phyloP scores from a whole-genome alignment of 192 early-diverging fungal genomes.

The Coemansia umbellata region DNA sequence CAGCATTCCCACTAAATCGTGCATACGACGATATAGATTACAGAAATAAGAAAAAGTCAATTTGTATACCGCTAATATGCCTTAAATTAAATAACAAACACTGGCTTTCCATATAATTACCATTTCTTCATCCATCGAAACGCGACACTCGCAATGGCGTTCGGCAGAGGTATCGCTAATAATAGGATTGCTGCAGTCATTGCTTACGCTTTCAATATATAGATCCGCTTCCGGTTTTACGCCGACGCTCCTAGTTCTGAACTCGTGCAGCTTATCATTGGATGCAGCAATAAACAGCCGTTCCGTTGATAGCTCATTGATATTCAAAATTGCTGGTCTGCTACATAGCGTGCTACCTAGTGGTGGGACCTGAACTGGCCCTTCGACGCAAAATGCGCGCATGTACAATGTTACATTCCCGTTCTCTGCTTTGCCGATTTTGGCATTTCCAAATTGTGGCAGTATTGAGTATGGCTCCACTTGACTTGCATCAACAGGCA shows the following conservation, averaged over 20 bases:
- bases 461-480: constrained; percentile 16
- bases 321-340: constrained; percentile 18
- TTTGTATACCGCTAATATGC: background rate
- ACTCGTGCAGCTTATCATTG: too few relatives aligned
- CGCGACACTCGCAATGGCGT: constrained; percentile 13
- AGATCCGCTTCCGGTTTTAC: too few relatives aligned
- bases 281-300: constrained; percentile 26
- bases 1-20: constrained; percentile 29
- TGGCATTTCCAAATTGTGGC: constrained; percentile 36
- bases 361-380: constrained; percentile 24
- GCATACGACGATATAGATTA: too few relatives aligned
- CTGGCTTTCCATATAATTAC: background rate
- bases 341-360: constrained; percentile 25
- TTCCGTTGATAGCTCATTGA: constrained; percentile 18
- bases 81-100: background rate
- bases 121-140: background rate
- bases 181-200: too few relatives aligned
- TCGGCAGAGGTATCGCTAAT: background rate
- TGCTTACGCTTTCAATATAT: too few relatives aligned
- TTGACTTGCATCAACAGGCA: background rate
- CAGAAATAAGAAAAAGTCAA: background rate
- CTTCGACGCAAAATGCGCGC: constrained; percentile 37
- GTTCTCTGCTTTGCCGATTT: constrained; percentile 21
- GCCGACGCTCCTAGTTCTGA: too few relatives aligned
- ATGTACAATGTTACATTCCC: constrained; percentile 9